phyloP scores from a whole-genome alignment of 805 yeast species.

The Maudiozyma saulgeensis region DNA sequence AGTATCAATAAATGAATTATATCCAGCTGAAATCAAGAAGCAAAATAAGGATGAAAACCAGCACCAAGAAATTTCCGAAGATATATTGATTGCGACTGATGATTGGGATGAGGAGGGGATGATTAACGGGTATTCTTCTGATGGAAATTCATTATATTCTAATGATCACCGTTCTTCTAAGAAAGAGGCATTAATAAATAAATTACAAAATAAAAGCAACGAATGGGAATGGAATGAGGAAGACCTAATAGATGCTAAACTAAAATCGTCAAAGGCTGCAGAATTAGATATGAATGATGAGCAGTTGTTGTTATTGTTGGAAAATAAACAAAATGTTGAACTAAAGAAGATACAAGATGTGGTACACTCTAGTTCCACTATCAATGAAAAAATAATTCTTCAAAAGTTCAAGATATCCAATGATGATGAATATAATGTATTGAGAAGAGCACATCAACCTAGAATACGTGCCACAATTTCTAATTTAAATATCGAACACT shows the following conservation, averaged over 20 bases:
- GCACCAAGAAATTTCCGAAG: constrained; percentile 35
- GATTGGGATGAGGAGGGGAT: constrained; percentile 70
- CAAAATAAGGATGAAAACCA: constrained; percentile 12
- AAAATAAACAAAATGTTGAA: constrained; percentile 4
- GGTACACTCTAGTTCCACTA: constrained; percentile 28
- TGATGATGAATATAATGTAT: constrained; percentile 73
- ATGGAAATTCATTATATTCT: neutral
- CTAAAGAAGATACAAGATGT: neutral
- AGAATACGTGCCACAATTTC: constrained; percentile 90
- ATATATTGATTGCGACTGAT: constrained; percentile 56
- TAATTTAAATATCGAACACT: constrained; percentile 81
- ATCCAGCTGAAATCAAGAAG: constrained; percentile 11
- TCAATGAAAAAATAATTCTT: constrained; percentile 44
- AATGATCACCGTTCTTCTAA: too few relatives aligned
- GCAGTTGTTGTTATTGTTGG: constrained; percentile 49
- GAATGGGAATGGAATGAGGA: constrained; percentile 39
- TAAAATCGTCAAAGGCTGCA: constrained; percentile 24
- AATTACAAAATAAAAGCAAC: constrained; percentile 20
- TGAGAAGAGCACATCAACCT: constrained; percentile 79
- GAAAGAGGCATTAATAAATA: constrained; percentile 1
- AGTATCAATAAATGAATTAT: constrained; percentile 17
- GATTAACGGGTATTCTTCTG: constrained; percentile 35
- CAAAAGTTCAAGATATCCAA: constrained; percentile 76
- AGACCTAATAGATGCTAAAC: constrained; percentile 65
- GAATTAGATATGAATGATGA: constrained; percentile 81